A percentile compares a stretch with the other conserved stretches of the same genome.
Conservation (phyloP, 345 rosid genomes). For the Crucihimalaya himalaica region DNA sequence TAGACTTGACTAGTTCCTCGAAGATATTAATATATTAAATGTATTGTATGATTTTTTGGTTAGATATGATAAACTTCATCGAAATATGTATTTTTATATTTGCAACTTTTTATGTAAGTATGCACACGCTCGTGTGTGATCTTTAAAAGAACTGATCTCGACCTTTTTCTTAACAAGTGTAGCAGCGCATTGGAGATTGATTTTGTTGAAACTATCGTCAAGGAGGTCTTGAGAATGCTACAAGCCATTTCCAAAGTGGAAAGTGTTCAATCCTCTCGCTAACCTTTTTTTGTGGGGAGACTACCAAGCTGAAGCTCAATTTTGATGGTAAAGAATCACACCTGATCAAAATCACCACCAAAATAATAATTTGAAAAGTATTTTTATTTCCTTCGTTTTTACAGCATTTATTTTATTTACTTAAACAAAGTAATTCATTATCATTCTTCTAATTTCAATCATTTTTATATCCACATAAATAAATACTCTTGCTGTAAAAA, state of each 20-base stretch:
- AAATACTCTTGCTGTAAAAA: too few relatives aligned
- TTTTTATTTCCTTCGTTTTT: background rate
- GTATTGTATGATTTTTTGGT: too few relatives aligned
- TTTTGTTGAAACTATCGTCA: background rate
- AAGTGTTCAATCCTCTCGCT: too few relatives aligned
- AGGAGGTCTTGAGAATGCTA: background rate
- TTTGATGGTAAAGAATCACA: background rate
- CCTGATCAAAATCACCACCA: background rate
- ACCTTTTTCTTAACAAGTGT: background rate
- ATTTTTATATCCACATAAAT: too few relatives aligned
- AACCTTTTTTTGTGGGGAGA: background rate
- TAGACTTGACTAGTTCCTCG: background rate
- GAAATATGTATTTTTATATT: too few relatives aligned
- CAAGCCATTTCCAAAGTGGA: background rate
- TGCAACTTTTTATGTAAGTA: background rate
- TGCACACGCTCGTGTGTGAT: background rate
- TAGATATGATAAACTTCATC: background rate
- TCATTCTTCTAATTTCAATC: too few relatives aligned
- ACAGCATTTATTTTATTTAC: background rate
- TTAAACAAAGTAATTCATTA: too few relatives aligned
- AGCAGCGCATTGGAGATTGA: background rate
- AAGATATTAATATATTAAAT: background rate
- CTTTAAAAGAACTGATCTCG: background rate
- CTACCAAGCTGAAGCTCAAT: background rate
- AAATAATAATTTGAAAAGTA: background rate